Base-by-base conservation (phyloP, 192 early-diverging fungal species). In the Jimgerdemannia lactiflua region DNA sequence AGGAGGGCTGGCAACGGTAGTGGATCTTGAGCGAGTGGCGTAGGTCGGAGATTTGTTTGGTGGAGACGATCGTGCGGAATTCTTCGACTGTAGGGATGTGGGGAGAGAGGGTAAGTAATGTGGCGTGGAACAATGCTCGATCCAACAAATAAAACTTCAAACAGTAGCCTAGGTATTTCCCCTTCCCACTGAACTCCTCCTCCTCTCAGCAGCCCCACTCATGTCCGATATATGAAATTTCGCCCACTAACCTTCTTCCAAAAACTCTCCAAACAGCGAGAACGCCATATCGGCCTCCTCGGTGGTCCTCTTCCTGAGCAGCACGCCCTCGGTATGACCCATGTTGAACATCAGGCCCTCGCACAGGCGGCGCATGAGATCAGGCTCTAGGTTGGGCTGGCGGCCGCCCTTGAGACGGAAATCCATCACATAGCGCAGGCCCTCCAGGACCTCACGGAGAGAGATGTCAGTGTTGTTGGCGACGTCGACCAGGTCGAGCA, bases 381-480 rank as follows among this genome's bases (percentile, higher is more conserved):
- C 89, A 4, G 76, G 79, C 43, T 98, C 95, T 43, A 99, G 90
- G 71, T 91, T 89, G 63, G 88, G 90, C 85, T 93, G 91, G 75
- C 94, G 92, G 14, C 93, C 92, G 70, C 93, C 94, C 72, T 92
- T 92, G 72, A 98, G 90, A 39, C 95, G 92, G 80, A 93, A 96
- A 76, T 97, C 94, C 88, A 97, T 94, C 39, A 97, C 95, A 82
- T 98, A 98, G 69, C 93, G 94, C 70, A 98, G 85, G 14, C 97
- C 91, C 41, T 90, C 90, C 29, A 98, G 89, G 63, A 97, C 92
- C 80, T 97, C 95, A 65, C 82, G 79, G 0, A 95, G 83, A 3
- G 93, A 89, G 40, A 94, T 89, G 71, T 93, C 90, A 70, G 78
- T 78, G 80, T 85, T 86, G 68, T 90, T 79, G 54, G 91, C 84